A percentile compares a stretch with the other conserved stretches of the same genome.
Evolutionary conservation across 768 basidiomycete genomes (phyloP).

Genomic region (Strobilomyces confusus): DNA sequence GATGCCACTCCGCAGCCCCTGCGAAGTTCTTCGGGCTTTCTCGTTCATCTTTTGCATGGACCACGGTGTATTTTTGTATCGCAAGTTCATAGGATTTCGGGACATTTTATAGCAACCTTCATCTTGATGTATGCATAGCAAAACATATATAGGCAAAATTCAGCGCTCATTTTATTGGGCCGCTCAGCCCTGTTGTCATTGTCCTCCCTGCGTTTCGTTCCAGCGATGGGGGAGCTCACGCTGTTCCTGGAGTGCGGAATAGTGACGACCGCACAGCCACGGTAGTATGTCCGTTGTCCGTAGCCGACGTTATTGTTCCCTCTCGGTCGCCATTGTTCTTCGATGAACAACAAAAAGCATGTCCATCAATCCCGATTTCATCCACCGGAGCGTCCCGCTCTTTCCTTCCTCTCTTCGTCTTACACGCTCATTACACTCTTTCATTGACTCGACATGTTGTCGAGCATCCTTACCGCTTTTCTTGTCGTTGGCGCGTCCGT

Average conservation of each 20-base stretch:
- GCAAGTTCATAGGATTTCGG: background rate
- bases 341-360: slow-evolving; percentile 29
- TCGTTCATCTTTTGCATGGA: slow-evolving; percentile 9
- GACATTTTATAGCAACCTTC: background rate
- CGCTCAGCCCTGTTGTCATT: too few relatives aligned
- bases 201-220: too few relatives aligned
- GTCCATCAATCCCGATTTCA: slow-evolving; percentile 2
- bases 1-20: background rate
- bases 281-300: background rate
- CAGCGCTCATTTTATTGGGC: background rate
- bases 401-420: slow-evolving; percentile 16
- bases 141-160: background rate
- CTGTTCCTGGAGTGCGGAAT: too few relatives aligned
- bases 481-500: slow-evolving; percentile 37
- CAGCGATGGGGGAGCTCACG: too few relatives aligned
- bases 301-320: slow-evolving; percentile 27
- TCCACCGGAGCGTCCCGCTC: slow-evolving; percentile 21
- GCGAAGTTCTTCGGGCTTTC: background rate
- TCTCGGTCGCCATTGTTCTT: background rate
- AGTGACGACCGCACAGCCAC: slow-evolving; percentile 11
- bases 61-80: slow-evolving; percentile 13
- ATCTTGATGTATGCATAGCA: slow-evolving; percentile 14
- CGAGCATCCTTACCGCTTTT: slow-evolving; percentile 35
- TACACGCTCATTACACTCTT: slow-evolving; percentile 20
- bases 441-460: slow-evolving; percentile 35